Percentiles rank a stretch among this genome's conserved stretches.
These are phyloP conservation scores for Alternaria sp. DNA, from an alignment of 2,329 filamentous ascomycete species.

Conservation along the genomic window DNA sequence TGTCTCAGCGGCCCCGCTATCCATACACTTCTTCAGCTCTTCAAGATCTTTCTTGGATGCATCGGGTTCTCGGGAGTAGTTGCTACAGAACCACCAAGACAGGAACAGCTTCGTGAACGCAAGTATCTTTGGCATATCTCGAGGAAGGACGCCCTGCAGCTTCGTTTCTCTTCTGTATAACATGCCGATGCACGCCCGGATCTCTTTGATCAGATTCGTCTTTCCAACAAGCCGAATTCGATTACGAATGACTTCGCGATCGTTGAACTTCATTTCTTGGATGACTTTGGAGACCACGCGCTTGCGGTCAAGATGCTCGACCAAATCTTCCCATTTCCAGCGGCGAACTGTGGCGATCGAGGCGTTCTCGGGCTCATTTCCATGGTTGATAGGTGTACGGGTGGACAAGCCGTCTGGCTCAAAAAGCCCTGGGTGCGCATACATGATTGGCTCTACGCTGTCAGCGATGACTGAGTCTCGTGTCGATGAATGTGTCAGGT, in stretches of 20 bases:
- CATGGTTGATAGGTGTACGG: not conserved
- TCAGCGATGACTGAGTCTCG: constrained; percentile 6
- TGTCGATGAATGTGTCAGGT: not conserved
- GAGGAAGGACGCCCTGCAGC: constrained; percentile 33
- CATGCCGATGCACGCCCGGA: constrained; percentile 33
- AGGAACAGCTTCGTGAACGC: constrained; percentile 39
- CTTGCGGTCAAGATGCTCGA: constrained; percentile 50
- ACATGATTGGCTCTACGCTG: constrained; percentile 6
- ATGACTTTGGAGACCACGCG: constrained; percentile 54
- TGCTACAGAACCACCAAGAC: constrained; percentile 43
- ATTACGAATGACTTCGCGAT: constrained; percentile 29
- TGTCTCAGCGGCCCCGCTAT: constrained; percentile 17
- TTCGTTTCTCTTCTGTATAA: constrained; percentile 19
- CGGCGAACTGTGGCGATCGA: constrained; percentile 31
- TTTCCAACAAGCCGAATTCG: constrained; percentile 28
- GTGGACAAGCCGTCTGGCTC: not conserved
- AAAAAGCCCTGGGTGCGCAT: not conserved
- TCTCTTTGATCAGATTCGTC: constrained; percentile 29
- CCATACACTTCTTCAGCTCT: constrained; percentile 23
- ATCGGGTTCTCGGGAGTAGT: constrained; percentile 19
- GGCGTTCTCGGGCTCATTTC: constrained; percentile 31
- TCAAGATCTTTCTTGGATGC: constrained; percentile 15
- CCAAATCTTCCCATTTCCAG: constrained; percentile 48
- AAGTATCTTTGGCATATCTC: constrained; percentile 34
- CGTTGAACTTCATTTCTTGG: constrained; percentile 29